Evolutionary conservation across 257 asterid species (phyloP), one percentile per base, ranked within the genome.

Genomic region (Solanum bulbocastanum): DNA sequence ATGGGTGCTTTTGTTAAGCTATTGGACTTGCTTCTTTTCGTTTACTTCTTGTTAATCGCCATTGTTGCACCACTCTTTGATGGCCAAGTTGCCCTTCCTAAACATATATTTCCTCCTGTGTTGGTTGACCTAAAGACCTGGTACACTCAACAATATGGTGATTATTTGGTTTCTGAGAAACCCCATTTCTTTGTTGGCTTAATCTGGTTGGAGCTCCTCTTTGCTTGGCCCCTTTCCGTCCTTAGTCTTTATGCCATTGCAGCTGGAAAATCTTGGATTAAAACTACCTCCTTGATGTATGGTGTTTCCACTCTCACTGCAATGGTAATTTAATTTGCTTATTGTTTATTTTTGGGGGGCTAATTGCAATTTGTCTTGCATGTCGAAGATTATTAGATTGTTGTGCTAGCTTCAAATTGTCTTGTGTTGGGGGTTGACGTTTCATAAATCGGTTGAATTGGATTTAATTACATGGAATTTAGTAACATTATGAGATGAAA

Each of bases 101-200:
- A 37, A 20, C 89, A 93, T 86, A 46, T 95, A 22, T 96, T 90
- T 83, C 99, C 98, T 44, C 81, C 95, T 23, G 83, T 88, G 8
- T 90, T 95, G 88, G 89, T 93, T 87, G 94, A 94, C 89, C 91
- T 96, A 90, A 94, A 96, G 87, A 89, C 73, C 79, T 95, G 95
- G 98, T 95, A 97, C 85, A 84, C 91, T n/a, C 87, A 87, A 5
- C 92, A 94, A 73, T 96, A 91, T 37, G 95, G 93, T 79, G 98
- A 97, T 75, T 96, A 95, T 62, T 89, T 97, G 91, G 73, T 93
- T 9, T 82, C 91, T 3, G 98, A 96, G 75, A 95, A 93, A 89
- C 99, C 98, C 30, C 93, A 91, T 90, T 97, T 96, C 95, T 97
- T 95, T n/a, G 93, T 94, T 9, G 99, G 97, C 36, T 14, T 95